Conservation (phyloP, 805 yeast genomes). For the Ogataea polymorpha region DNA sequence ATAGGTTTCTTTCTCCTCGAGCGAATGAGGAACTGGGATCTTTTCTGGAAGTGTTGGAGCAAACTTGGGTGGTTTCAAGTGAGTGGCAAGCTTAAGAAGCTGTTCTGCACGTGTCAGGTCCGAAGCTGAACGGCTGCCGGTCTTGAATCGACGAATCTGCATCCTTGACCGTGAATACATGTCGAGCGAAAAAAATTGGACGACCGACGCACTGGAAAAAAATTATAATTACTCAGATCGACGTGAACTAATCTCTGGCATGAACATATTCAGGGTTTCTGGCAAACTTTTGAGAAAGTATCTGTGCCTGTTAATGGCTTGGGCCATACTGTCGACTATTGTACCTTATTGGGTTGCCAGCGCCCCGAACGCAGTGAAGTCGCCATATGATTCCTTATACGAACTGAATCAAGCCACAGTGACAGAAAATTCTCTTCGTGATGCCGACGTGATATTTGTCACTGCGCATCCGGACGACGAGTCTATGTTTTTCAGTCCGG, state of each 20-base stretch:
- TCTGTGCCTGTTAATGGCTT: background rate
- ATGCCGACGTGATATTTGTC: slow-evolving; percentile 35
- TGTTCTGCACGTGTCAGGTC: background rate
- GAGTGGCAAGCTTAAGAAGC: background rate
- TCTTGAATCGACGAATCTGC: no score
- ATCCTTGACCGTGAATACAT: background rate
- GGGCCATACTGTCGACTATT: slow-evolving; percentile 9
- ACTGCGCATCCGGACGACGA: slow-evolving; percentile 99
- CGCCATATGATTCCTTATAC: slow-evolving; percentile 14
- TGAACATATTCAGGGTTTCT: slow-evolving; percentile 5
- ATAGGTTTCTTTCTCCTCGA: slow-evolving; percentile 16
- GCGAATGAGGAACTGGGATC: slow-evolving; percentile 3
- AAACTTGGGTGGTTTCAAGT: background rate
- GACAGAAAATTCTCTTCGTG: slow-evolving; percentile 12
- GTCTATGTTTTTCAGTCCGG: slow-evolving; percentile 93
- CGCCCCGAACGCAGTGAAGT: background rate
- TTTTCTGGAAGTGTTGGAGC: slow-evolving; percentile 10
- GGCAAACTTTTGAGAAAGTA: slow-evolving; percentile 8
- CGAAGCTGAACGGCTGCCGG: no score
- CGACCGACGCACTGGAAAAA: slow-evolving; percentile 2
- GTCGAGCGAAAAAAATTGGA: slow-evolving; percentile 2
- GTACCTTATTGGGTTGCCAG: slow-evolving; percentile 12
- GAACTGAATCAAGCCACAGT: slow-evolving; percentile 23
- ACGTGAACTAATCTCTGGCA: background rate
- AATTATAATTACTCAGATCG: background rate